These are phyloP conservation scores for Citrus reticulata DNA, from an alignment of 345 rosid species.

Conservation along the genomic window DNA sequence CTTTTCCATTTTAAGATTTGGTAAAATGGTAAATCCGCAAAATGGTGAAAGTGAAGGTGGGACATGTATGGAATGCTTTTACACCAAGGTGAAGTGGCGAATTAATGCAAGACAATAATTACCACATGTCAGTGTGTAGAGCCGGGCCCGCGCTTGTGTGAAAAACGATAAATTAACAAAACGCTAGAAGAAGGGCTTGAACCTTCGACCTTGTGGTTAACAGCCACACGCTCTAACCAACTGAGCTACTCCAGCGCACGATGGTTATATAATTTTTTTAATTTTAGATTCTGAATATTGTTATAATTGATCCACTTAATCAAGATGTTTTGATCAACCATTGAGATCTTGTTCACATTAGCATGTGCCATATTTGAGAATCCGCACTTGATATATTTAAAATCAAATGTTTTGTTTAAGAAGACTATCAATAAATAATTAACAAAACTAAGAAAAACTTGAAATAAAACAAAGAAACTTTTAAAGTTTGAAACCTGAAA, in stretches of 20 bases:
- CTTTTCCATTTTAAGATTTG: not conserved
- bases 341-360: not conserved
- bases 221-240: conserved; percentile 52
- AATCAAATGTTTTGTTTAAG: too few relatives aligned
- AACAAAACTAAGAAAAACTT: not conserved
- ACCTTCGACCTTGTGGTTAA: conserved; percentile 54
- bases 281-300: too few relatives aligned
- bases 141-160: not conserved
- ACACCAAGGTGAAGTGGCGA: too few relatives aligned
- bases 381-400: too few relatives aligned
- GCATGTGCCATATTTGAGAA: too few relatives aligned
- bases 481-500: not conserved
- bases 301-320: too few relatives aligned
- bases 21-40: not conserved
- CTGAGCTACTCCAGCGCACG: not conserved
- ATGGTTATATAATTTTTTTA: rapidly evolving
- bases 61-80: not conserved
- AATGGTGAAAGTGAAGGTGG: not conserved
- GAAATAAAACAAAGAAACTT: not conserved
- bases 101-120: too few relatives aligned
- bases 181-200: conserved; percentile 36
- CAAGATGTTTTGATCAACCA: not conserved
- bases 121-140: too few relatives aligned
- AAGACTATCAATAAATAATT: not conserved
- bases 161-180: too few relatives aligned